Base-by-base conservation (phyloP, 352 stramenopile species). In the Phytopythium vexans region DNA sequence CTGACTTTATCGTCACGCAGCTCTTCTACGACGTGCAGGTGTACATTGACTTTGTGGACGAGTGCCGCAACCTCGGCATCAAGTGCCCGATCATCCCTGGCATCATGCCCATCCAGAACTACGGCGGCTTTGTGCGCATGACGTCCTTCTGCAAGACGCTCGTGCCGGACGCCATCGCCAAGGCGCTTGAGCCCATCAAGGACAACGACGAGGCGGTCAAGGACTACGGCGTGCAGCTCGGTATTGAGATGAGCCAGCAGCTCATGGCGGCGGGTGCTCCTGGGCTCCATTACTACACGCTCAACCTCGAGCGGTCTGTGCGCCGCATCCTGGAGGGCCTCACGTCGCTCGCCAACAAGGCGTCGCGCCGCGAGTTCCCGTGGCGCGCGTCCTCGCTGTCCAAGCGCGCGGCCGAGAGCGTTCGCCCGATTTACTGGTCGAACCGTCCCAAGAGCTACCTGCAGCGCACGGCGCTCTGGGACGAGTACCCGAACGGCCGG, bases 101-200 rank as follows among this genome's bases (percentile, higher is more conserved):
- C 31, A 93, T 99, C 66, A 99, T 99, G 97, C 98, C 96, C 38
- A 98, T 99, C 67, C 97, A 99, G 64, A 97, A 91, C 53, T 98
- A 98, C 68, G 82, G 84, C 41, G 97, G 97, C 39, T 99, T 99
- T 68, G 85, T 96, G 62, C 97, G 97, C 60, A 99, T 99, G 97
- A 98, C 92, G 16, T 93, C 92, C 64, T 99, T 98, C 75, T 88
- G 77, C 59, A 98, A 98, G 74, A 98, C 96, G 8, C 85, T 86
- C 37, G 96, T 99, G 49, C 96, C 96, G 1, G 68, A 86, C 27
- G 70, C 73, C 32, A 83, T 97, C 50, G 77, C 78, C 31, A 62
- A 88, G 41, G 76, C 81, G 31, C 68, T 98, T n/a, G 80, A 84
- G 47, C 88, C 88, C 2, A 97, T 98, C 66, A 98, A 98, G 68